Evolutionary conservation across 2,329 filamentous ascomycete species (phyloP).

Genomic region (Scopulariopsis brevicaulis): DNA sequence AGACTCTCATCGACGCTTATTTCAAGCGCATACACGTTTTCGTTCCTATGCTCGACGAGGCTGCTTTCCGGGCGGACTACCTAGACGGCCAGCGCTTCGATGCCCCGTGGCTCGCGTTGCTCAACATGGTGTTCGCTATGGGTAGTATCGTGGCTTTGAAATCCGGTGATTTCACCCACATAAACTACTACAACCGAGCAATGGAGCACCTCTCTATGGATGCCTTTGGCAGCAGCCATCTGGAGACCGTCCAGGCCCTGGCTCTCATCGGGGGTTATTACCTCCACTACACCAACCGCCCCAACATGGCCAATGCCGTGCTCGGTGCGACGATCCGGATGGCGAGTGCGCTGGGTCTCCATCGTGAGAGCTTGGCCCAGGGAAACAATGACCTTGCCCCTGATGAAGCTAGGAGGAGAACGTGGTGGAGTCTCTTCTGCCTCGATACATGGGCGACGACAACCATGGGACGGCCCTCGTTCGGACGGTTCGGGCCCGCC

Average conservation of each 20-base stretch:
- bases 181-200: constrained; percentile 58
- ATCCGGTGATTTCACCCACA: constrained; percentile 53
- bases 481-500: constrained; percentile 56
- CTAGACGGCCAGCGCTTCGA: constrained; percentile 45
- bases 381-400: constrained; percentile 34
- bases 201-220: constrained; percentile 57
- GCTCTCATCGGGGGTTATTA: constrained; percentile 66
- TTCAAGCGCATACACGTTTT: constrained; percentile 64
- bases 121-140: constrained; percentile 69
- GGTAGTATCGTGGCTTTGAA: constrained; percentile 60
- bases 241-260: constrained; percentile 64
- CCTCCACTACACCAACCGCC: constrained; percentile 66
- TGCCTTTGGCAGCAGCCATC: constrained; percentile 46
- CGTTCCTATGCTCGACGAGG: constrained; percentile 63
- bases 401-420: constrained; percentile 51
- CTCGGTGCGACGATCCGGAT: constrained; percentile 62
- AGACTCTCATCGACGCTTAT: constrained; percentile 62
- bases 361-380: constrained; percentile 45
- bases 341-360: constrained; percentile 62
- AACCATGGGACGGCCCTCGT: constrained; percentile 58
- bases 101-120: constrained; percentile 57
- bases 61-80: constrained; percentile 52
- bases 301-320: constrained; percentile 65
- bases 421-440: constrained; percentile 68
- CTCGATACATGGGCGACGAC: constrained; percentile 65